These are phyloP conservation scores for Pythium aristosporum DNA, from an alignment of 352 stramenopile species.

Conservation along the genomic window DNA sequence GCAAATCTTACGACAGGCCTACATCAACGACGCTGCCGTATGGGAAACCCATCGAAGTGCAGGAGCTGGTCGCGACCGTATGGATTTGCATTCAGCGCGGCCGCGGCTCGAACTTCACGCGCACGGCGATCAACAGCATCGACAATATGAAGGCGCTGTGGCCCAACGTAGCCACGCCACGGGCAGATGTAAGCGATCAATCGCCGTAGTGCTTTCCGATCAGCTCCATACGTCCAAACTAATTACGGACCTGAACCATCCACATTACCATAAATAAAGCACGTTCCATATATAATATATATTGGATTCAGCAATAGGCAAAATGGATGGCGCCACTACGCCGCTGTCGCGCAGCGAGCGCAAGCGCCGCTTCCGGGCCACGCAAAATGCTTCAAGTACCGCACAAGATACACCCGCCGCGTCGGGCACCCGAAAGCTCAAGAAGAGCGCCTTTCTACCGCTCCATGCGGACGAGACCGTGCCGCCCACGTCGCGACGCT, in stretches of 20 bases:
- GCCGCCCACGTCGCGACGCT: slow-evolving; percentile 26
- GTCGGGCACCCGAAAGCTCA: slow-evolving; percentile 15
- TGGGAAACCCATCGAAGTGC: background rate
- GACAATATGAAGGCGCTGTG: slow-evolving; percentile 12
- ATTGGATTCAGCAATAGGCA: background rate
- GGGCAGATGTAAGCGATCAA: background rate
- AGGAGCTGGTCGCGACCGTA: background rate
- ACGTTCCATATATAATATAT: background rate
- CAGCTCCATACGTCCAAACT: background rate
- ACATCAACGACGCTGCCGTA: background rate
- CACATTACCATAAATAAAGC: background rate
- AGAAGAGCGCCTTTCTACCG: slow-evolving; percentile 40
- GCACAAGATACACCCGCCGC: background rate
- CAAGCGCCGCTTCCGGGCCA: slow-evolving; percentile 21
- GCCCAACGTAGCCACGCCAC: background rate
- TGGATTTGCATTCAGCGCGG: slow-evolving; percentile 12
- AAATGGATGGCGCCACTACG: background rate
- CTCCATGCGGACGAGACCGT: slow-evolving; percentile 16
- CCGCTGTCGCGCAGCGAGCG: slow-evolving; percentile 22
- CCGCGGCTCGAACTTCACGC: slow-evolving; percentile 19
- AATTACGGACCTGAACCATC: background rate
- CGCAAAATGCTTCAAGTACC: background rate
- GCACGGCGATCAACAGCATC: slow-evolving; percentile 8
- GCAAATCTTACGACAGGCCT: background rate
- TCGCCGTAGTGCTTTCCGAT: slow-evolving; percentile 10